Conservation (phyloP, 2,329 filamentous ascomycete genomes). For the Fusarium agapanthi region DNA sequence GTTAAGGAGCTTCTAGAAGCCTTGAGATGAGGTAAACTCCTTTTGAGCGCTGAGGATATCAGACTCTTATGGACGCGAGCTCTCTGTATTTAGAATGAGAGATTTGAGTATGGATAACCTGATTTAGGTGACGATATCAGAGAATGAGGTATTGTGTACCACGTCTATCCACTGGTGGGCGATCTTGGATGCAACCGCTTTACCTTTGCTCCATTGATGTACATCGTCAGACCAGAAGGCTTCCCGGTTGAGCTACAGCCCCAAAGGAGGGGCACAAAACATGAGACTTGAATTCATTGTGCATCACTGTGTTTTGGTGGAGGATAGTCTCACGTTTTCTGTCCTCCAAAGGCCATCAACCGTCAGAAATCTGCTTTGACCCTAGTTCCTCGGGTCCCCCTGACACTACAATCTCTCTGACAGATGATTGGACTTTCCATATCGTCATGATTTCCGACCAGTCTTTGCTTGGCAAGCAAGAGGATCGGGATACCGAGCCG, state of each 20-base stretch:
- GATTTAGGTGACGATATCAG: fast-evolving
- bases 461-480: neutral
- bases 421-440: neutral
- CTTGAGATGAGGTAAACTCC: neutral
- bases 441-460: fast-evolving
- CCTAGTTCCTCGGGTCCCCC: fast-evolving
- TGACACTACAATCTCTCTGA: too few species aligned
- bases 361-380: neutral
- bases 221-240: fast-evolving
- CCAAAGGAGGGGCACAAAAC: neutral
- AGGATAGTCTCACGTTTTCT: neutral
- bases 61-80: neutral
- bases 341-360: too few species aligned
- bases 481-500: neutral
- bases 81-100: neutral
- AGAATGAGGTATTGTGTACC: fast-evolving
- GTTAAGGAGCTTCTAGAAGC: too few species aligned
- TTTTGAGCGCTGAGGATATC: neutral
- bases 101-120: fast-evolving
- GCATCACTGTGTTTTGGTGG: neutral
- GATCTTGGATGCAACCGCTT: neutral
- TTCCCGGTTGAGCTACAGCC: too few species aligned
- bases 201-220: neutral
- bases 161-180: neutral
- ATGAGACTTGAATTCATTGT: neutral